Evolutionary conservation across 2,329 filamentous ascomycete species (phyloP), one percentile per base, ranked within the genome.

Genomic region (Biscogniauxia mediterranea): DNA sequence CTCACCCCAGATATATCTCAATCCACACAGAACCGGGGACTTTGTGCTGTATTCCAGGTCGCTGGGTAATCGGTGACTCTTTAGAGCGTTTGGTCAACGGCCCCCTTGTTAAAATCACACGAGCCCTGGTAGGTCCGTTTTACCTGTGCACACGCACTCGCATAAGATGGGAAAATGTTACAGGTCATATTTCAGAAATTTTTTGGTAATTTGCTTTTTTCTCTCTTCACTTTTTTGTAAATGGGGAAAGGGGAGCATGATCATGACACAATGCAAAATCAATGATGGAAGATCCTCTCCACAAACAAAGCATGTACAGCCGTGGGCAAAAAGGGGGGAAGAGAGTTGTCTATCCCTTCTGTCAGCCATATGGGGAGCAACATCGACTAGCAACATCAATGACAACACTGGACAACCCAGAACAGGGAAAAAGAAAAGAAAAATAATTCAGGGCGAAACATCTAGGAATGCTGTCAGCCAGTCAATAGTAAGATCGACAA

Each of bases 141-240:
- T 46, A 46, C 38, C 38, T 46, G 38, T 46, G 38, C 38, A 46
- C 38, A 46, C 38, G 17, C 38, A 46, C 38, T 46, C 38, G 38
- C 38, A 46, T 46, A 46, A 46, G 38, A 46, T 46, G 38, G 38
- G 38, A 20, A 55, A 28, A 56, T 58, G 53, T 54, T n/a, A 64
- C 32, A 61, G n/a, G 51, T 64, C 59, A 61, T 17, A 58, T 62
- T 19, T 56, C 28, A 57, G 25, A 55, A 55, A 59, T 17, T 46
- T 46, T 17, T 46, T 17, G 38, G 11, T 46, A 46, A 46, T 46
- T 46, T 46, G 38, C 38, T 46, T 46, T 32, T 32, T 32, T 32
- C 11, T 32, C 28, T 32, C 11, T 32, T 32, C 28, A 32, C 28
- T 32, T 13, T 13, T 32, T 46, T n/a, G 38, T 17, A 46, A 46